Evolutionary conservation across 805 yeast species (phyloP).

Genomic region (Ogataea trehalophila): DNA sequence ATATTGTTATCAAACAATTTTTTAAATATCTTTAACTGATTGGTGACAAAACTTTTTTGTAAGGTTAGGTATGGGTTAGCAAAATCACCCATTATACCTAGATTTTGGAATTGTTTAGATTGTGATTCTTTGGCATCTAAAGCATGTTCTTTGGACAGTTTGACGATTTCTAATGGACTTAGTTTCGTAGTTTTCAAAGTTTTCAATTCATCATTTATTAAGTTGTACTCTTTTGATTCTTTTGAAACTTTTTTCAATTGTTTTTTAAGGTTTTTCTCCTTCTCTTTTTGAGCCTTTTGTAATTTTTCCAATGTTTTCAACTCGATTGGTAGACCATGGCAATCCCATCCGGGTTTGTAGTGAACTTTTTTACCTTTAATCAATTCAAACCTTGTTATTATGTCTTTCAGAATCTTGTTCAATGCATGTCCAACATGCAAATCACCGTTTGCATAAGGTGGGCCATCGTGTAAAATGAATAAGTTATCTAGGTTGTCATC

Average conservation of each 20-base stretch:
- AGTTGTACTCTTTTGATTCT: slow-evolving; percentile 6
- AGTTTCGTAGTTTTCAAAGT: slow-evolving; percentile 20
- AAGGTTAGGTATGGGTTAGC: slow-evolving; percentile 68
- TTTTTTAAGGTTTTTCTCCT: slow-evolving; percentile 27
- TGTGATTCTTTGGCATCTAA: slow-evolving; percentile 60
- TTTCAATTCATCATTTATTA: slow-evolving; percentile 8
- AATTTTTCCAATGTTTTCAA: slow-evolving; percentile 63
- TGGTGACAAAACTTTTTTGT: slow-evolving; percentile 61
- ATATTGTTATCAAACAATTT: slow-evolving; percentile 60
- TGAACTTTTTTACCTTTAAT: slow-evolving; percentile 53
- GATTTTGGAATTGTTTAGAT: slow-evolving; percentile 53
- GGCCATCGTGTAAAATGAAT: slow-evolving; percentile 90
- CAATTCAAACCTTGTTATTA: slow-evolving; percentile 68
- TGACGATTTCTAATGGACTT: slow-evolving; percentile 52
- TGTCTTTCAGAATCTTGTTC: slow-evolving; percentile 85
- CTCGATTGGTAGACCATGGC: slow-evolving; percentile 97
- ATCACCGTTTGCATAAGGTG: slow-evolving; percentile 97
- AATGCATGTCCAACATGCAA: slow-evolving; percentile 89
- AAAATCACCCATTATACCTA: slow-evolving; percentile 86
- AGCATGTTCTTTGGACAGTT: slow-evolving; percentile 69
- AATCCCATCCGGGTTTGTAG: slow-evolving; percentile 96
- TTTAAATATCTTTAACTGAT: slow-evolving; percentile 69
- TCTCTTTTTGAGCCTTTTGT: slow-evolving; percentile 26
- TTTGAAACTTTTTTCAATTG: slow-evolving; percentile 16
- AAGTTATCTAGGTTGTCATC: slow-evolving; percentile 31